Evolutionary conservation across 331 rosid genomes (phyloP).

Genomic region (Spiraea crenata): DNA sequence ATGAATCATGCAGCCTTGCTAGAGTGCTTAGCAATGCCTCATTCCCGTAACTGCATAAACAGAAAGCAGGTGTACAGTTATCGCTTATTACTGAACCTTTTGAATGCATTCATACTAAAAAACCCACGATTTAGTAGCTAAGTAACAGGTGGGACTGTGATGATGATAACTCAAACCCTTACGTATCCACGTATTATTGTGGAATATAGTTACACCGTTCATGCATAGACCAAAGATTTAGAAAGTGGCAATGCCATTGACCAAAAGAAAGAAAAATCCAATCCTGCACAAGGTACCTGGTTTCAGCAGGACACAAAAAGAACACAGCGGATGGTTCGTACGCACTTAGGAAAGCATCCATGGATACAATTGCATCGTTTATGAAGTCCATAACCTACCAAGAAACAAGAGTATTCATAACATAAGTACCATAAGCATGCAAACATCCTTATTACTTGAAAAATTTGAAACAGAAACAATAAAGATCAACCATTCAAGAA

Average conservation of each 20-base stretch:
- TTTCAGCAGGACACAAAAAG: conserved; percentile 77
- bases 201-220: conserved; percentile 2
- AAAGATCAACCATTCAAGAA: background rate
- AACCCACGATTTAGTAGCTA: background rate
- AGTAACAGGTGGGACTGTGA: too few relatives aligned
- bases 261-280: background rate
- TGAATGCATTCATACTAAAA: background rate
- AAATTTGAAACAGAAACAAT: background rate
- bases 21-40: conserved; percentile 77
- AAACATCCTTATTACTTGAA: background rate
- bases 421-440: background rate
- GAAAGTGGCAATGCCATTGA: too few relatives aligned
- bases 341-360: conserved; percentile 70
- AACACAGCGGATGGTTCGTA: conserved; percentile 68
- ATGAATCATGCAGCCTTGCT: conserved; percentile 84
- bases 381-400: conserved; percentile 90
- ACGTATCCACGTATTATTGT: background rate
- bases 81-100: conserved; percentile 6
- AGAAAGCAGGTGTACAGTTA: background rate
- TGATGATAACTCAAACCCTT: background rate
- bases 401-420: background rate
- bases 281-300: conserved; percentile 46
- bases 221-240: background rate
- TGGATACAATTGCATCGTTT: conserved; percentile 79
- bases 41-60: conserved; percentile 61